Evolutionary conservation across 768 basidiomycete species (phyloP).

Genomic region (Lactifluus subvellereus): DNA sequence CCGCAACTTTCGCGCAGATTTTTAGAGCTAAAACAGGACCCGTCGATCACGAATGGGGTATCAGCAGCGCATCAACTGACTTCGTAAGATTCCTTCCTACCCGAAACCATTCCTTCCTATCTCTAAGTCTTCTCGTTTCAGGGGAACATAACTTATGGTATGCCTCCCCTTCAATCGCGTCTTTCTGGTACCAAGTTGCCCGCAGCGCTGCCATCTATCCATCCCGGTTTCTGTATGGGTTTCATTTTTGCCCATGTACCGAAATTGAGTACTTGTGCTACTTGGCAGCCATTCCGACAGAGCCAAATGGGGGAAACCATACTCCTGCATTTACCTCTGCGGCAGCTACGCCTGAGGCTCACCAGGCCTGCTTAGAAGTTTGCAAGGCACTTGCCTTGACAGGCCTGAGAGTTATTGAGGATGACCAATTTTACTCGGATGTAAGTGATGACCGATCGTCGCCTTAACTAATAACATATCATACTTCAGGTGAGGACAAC

Average conservation of each 20-base stretch:
- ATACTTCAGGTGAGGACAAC: conserved; percentile 13
- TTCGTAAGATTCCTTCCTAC: conserved; percentile 48
- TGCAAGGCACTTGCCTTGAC: conserved; percentile 67
- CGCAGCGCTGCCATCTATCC: conserved; percentile 56
- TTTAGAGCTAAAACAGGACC: conserved; percentile 54
- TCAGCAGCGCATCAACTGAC: conserved; percentile 69
- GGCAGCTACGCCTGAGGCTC: conserved; percentile 54
- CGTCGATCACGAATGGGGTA: conserved; percentile 63
- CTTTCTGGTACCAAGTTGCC: background rate
- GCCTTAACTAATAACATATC: background rate
- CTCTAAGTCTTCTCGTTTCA: conserved; percentile 26
- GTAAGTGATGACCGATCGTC: conserved; percentile 31
- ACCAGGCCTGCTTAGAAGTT: conserved; percentile 59
- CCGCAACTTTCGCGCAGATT: conserved; percentile 57
- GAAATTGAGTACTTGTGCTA: background rate
- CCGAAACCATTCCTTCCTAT: background rate
- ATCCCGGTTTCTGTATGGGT: conserved; percentile 60
- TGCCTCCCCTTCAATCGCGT: conserved; percentile 5
- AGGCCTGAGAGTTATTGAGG: conserved; percentile 63
- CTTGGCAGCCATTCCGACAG: conserved; percentile 64
- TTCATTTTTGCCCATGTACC: background rate
- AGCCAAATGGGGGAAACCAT: conserved; percentile 69
- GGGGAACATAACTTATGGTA: conserved; percentile 77
- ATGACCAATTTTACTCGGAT: conserved; percentile 55
- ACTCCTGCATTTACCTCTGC: conserved; percentile 61